These are phyloP conservation scores for Xylariaceae sp. DNA, from an alignment of 2,329 filamentous ascomycete species.

Conservation along the genomic window DNA sequence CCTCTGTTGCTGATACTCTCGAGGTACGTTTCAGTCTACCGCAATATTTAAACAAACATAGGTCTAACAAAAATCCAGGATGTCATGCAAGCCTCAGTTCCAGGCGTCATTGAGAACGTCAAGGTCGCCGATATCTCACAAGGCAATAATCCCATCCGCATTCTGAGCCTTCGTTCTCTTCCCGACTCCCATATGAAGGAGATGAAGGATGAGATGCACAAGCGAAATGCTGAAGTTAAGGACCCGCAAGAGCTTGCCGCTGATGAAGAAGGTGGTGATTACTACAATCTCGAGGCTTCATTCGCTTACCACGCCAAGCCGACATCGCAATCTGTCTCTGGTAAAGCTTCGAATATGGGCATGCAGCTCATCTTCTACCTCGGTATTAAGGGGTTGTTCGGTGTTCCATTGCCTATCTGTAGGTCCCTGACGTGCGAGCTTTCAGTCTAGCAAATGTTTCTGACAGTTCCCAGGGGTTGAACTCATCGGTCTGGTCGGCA, in stretches of 20 bases:
- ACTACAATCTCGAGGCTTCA: slow-evolving; percentile 87
- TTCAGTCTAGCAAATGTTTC: neutral
- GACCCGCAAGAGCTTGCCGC: slow-evolving; percentile 84
- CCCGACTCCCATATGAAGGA: slow-evolving; percentile 78
- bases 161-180: slow-evolving; percentile 80
- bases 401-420: slow-evolving; percentile 81
- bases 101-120: slow-evolving; percentile 87
- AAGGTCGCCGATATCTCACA: slow-evolving; percentile 93
- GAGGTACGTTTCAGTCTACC: slow-evolving; percentile 40
- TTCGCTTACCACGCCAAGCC: slow-evolving; percentile 89
- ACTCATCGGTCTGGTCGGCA: slow-evolving; percentile 85
- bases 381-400: slow-evolving; percentile 83
- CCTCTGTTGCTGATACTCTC: slow-evolving; percentile 83
- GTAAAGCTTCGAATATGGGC: slow-evolving; percentile 91
- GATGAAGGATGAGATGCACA: slow-evolving; percentile 75
- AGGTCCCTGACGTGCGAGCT: slow-evolving; percentile 17
- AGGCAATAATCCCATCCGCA: slow-evolving; percentile 83
- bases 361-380: slow-evolving; percentile 96
- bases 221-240: slow-evolving; percentile 74
- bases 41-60: rapidly evolving
- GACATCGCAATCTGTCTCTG: slow-evolving; percentile 63
- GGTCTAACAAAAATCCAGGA: slow-evolving; percentile 47
- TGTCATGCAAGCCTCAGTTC: slow-evolving; percentile 94
- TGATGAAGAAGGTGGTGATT: slow-evolving; percentile 85
- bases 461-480: slow-evolving; percentile 57